Base-by-base conservation (phyloP, 345 rosid species). In the Litchi chinensis region DNA sequence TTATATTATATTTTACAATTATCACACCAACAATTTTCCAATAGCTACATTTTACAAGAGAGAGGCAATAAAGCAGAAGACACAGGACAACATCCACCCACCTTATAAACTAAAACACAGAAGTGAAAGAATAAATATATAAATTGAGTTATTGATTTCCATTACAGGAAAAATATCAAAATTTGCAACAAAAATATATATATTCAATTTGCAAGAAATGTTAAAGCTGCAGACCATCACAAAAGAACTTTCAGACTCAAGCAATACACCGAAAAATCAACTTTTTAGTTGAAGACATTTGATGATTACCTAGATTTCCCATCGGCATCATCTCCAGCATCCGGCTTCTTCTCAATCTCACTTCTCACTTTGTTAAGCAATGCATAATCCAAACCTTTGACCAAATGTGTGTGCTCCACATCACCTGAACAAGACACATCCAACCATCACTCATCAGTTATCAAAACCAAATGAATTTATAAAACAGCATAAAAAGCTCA, bases 401-500 rank as follows among this genome's bases (percentile, higher is more conserved):
- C 99, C 89, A 95, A 90, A 90, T 95, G 99, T 1, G 98, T 95
- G 66, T 95, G 99, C 77, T 95, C 98, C 79, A 95, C 97, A 81
- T 95, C 99, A 79, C 98, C 98, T 94, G 74, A 48, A 64, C 65
- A 73, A 50, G 22, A 81, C 10, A 10, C 69, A 44, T 6, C 44
- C 77, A 63, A 15, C 64, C 76, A n/a, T 59, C 78, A 80, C 18
- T 52, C 15, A n/a, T 52, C 78, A 80, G n/a, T 52, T 10, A 64
- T 60, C 65, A 73, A 59, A 24, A n/a, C 26, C 3, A 68, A 41
- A 39, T 28, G 18, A 37, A 48, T 3, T 19, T 21, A 68, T 12
- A 46, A 56, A 44, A 46, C n/a, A 70, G 13, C 10, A 73, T 62
- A 70, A 22, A 48, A 18, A 46, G 24, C 73, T 67, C 12, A 40